Evolutionary conservation across 1,284 basidiomycete genomes (phyloP).

Genomic region (Wolfiporia cocos): DNA sequence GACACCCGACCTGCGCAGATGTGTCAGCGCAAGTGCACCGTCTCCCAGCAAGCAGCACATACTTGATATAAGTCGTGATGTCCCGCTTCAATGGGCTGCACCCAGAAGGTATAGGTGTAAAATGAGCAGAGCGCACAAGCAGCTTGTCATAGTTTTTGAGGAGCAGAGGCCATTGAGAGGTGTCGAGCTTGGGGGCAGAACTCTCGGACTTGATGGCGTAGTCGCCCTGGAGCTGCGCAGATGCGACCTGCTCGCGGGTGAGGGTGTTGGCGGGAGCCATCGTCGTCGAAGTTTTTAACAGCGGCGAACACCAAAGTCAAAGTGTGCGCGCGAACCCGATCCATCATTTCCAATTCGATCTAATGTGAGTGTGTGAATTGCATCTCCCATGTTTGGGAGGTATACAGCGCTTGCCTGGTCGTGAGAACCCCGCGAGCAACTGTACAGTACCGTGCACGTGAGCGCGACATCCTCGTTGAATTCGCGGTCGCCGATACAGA

Average conservation of each 20-base stretch:
- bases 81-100: slow-evolving; percentile 93
- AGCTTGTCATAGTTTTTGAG: slow-evolving; percentile 99
- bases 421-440: slow-evolving; percentile 17
- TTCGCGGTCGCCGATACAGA: slow-evolving; percentile 4
- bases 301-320: too few relatives aligned
- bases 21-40: too few relatives aligned
- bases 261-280: slow-evolving; percentile 45
- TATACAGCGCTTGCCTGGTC: neutral
- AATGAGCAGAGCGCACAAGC: slow-evolving; percentile 92
- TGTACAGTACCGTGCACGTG: slow-evolving; percentile 22
- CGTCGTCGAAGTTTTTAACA: slow-evolving; percentile 14
- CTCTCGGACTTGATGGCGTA: slow-evolving; percentile 81
- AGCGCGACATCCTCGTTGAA: neutral
- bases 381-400: neutral
- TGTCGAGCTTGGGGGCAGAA: slow-evolving; percentile 77
- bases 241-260: slow-evolving; percentile 61
- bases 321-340: slow-evolving; percentile 12
- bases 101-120: slow-evolving; percentile 93
- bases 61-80: slow-evolving; percentile 89
- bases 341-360: slow-evolving; percentile 7
- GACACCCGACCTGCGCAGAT: slow-evolving; percentile 81
- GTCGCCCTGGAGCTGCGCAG: slow-evolving; percentile 70
- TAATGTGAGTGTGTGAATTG: neutral
- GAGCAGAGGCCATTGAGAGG: slow-evolving; percentile 95
- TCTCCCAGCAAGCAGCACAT: slow-evolving; percentile 22